Evolutionary conservation across 2,329 filamentous ascomycete species (phyloP).

Genomic region (Metarhizium album): DNA sequence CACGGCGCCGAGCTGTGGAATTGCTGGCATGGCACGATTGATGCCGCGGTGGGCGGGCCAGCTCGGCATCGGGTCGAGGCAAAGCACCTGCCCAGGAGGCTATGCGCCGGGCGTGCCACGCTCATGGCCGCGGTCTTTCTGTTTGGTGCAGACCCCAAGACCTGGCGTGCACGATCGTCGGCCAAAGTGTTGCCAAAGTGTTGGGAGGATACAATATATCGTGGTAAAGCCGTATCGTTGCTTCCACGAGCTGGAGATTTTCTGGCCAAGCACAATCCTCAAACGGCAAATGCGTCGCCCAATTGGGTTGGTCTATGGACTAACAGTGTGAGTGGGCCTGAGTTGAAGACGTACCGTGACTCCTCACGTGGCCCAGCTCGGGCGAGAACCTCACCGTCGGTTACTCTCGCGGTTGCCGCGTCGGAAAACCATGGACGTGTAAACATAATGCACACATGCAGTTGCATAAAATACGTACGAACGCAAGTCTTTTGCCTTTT

Average conservation of each 20-base stretch:
- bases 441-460: too few species aligned
- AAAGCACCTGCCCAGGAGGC: conserved; percentile 41
- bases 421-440: too few species aligned
- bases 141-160: neutral
- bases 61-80: conserved; percentile 20
- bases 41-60: conserved; percentile 11
- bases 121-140: conserved; percentile 34
- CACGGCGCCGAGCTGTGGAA: conserved; percentile 43
- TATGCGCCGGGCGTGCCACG: conserved; percentile 42
- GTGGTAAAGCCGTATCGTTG: neutral
- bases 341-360: neutral
- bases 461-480: too few species aligned
- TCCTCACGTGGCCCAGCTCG: neutral
- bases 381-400: too few species aligned
- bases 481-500: too few species aligned
- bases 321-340: neutral
- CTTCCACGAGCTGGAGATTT: conserved; percentile 22
- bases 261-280: conserved; percentile 11
- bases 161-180: neutral
- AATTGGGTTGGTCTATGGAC: conserved; percentile 5
- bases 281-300: conserved; percentile 7
- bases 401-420: too few species aligned
- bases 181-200: neutral
- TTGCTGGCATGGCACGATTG: conserved; percentile 24
- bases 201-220: neutral